phyloP scores from a whole-genome alignment of 139 green algal species.

The Chlamydomonas schloesseri region DNA sequence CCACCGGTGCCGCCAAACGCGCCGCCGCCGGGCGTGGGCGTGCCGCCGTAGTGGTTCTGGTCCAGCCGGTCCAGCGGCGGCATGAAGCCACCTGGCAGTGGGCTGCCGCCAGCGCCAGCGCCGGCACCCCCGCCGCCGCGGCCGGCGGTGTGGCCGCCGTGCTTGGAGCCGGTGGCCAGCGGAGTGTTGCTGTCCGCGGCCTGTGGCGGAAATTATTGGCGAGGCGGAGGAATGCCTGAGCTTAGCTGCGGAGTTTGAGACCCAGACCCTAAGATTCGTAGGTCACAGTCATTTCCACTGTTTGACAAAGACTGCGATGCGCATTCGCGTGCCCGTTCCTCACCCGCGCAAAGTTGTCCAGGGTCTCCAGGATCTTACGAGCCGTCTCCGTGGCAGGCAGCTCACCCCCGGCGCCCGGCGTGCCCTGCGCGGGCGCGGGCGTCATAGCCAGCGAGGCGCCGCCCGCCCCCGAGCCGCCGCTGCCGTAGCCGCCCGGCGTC shows the following conservation, averaged over 20 bases:
- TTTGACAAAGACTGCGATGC: too few species aligned
- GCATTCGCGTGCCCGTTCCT: too few species aligned
- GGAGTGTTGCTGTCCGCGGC: not conserved
- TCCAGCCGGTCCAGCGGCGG: slow-evolving; percentile 26
- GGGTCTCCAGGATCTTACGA: slow-evolving; percentile 46
- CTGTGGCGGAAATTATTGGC: not conserved
- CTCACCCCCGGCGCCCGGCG: not conserved
- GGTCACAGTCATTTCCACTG: too few species aligned
- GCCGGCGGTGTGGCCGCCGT: not conserved
- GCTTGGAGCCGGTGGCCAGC: not conserved
- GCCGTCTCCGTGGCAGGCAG: slow-evolving; percentile 49
- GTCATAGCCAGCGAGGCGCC: not conserved
- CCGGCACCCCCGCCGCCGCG: too few species aligned
- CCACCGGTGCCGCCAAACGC: not conserved
- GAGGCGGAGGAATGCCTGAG: too few species aligned
- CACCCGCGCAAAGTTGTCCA: slow-evolving; percentile 54
- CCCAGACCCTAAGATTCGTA: too few species aligned
- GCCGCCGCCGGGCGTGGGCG: not conserved
- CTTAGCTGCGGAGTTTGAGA: too few species aligned
- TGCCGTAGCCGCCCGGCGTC: not conserved
- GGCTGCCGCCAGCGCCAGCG: not conserved
- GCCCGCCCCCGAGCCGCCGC: not conserved
- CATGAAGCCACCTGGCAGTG: slow-evolving; percentile 8
- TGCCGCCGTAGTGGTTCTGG: slow-evolving; percentile 38
- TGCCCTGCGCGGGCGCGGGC: not conserved